A percentile compares a stretch with the other conserved stretches of the same genome.
Evolutionary conservation across 2,329 filamentous ascomycete species (phyloP).

Genomic region (Coniochaeta sp.): DNA sequence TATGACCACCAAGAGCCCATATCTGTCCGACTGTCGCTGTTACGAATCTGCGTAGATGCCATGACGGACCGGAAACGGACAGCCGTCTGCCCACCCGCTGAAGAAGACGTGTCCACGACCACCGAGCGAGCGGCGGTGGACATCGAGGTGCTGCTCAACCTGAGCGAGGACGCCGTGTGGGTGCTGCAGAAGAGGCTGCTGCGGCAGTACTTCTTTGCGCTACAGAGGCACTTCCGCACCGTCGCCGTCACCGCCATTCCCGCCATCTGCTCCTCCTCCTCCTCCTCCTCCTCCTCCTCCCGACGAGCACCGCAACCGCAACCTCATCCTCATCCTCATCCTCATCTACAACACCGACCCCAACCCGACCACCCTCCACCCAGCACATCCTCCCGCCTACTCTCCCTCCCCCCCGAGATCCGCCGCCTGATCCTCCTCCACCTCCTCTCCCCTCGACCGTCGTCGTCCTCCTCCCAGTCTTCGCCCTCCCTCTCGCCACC

Average conservation of each 20-base stretch:
- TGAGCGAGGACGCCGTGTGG: not conserved
- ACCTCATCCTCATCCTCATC: not conserved
- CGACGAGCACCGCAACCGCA: not conserved
- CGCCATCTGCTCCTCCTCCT: not conserved
- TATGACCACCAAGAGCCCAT: not conserved
- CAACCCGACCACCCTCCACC: not conserved
- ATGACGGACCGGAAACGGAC: not conserved
- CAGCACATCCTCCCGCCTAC: not conserved
- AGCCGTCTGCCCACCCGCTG: not conserved
- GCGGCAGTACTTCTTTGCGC: not conserved
- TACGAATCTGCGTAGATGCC: not conserved
- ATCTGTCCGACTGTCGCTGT: not conserved
- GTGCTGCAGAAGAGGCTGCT: not conserved
- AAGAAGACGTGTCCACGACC: not conserved
- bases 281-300: not conserved
- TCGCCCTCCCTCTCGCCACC: too few relatives aligned
- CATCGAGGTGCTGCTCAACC: not conserved
- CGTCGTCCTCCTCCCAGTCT: not conserved
- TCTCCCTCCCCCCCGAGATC: not conserved
- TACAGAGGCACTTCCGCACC: not conserved
- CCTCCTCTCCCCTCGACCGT: not conserved
- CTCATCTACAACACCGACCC: not conserved
- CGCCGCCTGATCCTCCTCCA: not conserved
- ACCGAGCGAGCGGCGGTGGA: not conserved
- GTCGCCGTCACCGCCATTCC: not conserved